Percentiles rank a stretch among this genome's conserved stretches.
These are phyloP conservation scores for Neurospora sp. DNA, from an alignment of 495 filamentous ascomycete genomes.

Conservation along the genomic window DNA sequence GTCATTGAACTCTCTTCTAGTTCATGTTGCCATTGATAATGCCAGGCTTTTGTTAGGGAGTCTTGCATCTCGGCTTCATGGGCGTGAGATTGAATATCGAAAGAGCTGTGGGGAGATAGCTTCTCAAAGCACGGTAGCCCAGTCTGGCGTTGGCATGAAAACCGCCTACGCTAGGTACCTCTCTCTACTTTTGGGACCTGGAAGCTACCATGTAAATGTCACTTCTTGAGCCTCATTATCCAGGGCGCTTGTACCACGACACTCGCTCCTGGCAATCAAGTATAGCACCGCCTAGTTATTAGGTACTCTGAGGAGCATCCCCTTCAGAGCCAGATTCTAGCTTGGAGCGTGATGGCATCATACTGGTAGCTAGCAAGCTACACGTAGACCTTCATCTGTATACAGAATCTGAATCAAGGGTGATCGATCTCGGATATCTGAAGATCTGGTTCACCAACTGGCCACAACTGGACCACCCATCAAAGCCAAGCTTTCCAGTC, in stretches of 20 bases:
- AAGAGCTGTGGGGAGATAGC: neutral
- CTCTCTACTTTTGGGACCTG: neutral
- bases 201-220: neutral
- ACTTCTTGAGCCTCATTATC: neutral
- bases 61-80: neutral
- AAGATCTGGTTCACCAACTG: neutral
- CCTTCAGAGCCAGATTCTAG: neutral
- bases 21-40: neutral
- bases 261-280: neutral
- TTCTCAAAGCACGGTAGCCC: neutral
- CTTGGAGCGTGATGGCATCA: neutral
- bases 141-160: neutral
- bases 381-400: neutral
- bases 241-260: neutral
- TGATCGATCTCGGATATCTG: neutral
- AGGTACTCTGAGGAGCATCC: neutral
- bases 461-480: neutral
- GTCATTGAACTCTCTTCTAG: neutral
- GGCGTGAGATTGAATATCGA: neutral
- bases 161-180: neutral
- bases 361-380: neutral
- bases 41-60: neutral
- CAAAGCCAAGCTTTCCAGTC: neutral
- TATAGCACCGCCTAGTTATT: neutral
- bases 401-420: neutral